Conservation (phyloP, 495 filamentous ascomycete species). For the Pseudoneurospora amorphoporcata region DNA sequence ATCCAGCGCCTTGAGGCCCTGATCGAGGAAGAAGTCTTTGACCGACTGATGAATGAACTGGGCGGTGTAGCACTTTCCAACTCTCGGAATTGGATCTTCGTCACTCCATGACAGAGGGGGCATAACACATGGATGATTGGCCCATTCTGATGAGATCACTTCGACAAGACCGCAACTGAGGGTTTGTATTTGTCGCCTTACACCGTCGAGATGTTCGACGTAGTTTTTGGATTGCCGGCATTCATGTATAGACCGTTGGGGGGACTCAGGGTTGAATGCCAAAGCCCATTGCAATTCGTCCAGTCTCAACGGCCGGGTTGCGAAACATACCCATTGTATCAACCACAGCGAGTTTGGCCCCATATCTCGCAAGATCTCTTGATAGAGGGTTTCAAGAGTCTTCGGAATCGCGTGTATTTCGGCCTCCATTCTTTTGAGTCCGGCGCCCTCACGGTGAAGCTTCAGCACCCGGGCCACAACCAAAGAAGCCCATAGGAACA, state of each 20-base stretch:
- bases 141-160: slow-evolving; percentile 1
- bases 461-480: slow-evolving; percentile 15
- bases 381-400: slow-evolving; percentile 20
- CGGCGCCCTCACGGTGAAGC: slow-evolving; percentile 7
- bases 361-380: slow-evolving; percentile 15
- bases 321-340: slow-evolving; percentile 27
- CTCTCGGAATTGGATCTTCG: background rate
- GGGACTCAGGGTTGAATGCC: slow-evolving; percentile 12
- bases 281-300: slow-evolving; percentile 25
- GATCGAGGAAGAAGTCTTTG: slow-evolving; percentile 27
- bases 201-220: slow-evolving; percentile 5
- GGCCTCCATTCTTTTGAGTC: slow-evolving; percentile 5
- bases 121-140: background rate
- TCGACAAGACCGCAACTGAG: slow-evolving; percentile 29
- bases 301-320: slow-evolving; percentile 14
- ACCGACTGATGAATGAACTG: slow-evolving; percentile 35
- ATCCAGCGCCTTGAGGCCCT: slow-evolving; percentile 11
- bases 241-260: slow-evolving; percentile 9
- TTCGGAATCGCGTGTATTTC: slow-evolving; percentile 9
- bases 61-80: slow-evolving; percentile 2
- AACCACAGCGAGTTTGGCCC: slow-evolving; percentile 10
- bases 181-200: slow-evolving; percentile 19
- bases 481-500: slow-evolving; percentile 27
- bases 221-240: slow-evolving; percentile 7
- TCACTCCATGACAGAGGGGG: background rate